Evolutionary conservation across 1,284 basidiomycete genomes (phyloP), one percentile per base, ranked within the genome.

Genomic region (Microstroma glucosiphilum): DNA sequence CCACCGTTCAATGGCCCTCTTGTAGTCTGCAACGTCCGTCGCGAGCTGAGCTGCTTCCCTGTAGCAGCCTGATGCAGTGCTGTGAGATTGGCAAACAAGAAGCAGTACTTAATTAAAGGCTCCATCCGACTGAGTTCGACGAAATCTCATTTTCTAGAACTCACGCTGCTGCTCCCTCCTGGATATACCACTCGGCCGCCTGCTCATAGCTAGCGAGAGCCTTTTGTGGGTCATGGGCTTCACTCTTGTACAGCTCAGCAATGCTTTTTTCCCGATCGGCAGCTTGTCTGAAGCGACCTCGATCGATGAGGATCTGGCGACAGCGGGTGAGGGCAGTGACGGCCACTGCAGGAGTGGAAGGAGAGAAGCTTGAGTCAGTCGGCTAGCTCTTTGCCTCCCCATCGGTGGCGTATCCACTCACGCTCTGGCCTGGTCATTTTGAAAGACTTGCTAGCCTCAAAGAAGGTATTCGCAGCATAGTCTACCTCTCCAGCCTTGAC

Each of bases 141-240:
- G 11, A n/a, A 43, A 11, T 11, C 41, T 11, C 11, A n/a, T 11
- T n/a, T 11, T n/a, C 41, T 23, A 23, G 17, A 51, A 85, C 89
- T 80, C 80, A 96, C 92, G 94, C 93, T 71, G 86, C 85, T 6
- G 96, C 92, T 81, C 96, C 93, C 81, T 98, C 96, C 78, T 94
- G 90, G 41, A 88, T 84, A 82, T 98, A 98, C 92, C 94, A 96
- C 55, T 96, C 90, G n/a, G 88, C 94, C 8, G 96, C 94, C 58
- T 89, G 85, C 76, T 90, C 89, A 78, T 88, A 96, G 78, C 90
- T 91, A 66, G 96, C 90, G 73, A 93, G 87, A 49, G 92, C 94
- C 72, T 86, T 87, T 13, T 84, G 83, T 55, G 92, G 81, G 79
- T 92, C 88, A 64, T 85, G 83, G 13, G 82, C 82, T 60, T 84